These are phyloP conservation scores for Lachancea lanzarotensis DNA, from an alignment of 805 yeast species.

Conservation along the genomic window DNA sequence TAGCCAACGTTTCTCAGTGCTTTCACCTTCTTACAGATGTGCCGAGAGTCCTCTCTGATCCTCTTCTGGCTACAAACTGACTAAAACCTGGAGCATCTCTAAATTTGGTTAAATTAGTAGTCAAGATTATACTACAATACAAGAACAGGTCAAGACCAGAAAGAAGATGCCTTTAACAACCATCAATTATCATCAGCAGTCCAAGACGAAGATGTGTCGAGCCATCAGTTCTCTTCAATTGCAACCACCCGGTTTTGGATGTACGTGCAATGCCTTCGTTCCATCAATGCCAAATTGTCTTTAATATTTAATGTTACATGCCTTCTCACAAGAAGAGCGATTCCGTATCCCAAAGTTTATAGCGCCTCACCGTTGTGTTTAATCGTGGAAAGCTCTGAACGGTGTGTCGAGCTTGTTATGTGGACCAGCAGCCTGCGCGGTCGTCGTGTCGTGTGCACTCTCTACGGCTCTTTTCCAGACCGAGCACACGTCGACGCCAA, in stretches of 20 bases:
- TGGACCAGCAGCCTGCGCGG: background rate
- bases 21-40: background rate
- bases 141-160: background rate
- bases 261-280: too few relatives aligned
- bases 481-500: constrained; percentile 33
- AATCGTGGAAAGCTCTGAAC: constrained; percentile 1
- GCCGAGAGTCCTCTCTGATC: background rate
- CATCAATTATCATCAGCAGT: too few relatives aligned
- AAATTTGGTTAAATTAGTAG: too few relatives aligned
- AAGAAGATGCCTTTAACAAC: background rate
- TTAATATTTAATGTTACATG: constrained; percentile 3
- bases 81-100: background rate
- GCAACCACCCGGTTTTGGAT: too few relatives aligned
- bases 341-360: background rate
- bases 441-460: background rate
- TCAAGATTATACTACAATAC: too few relatives aligned
- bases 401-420: constrained; percentile 5
- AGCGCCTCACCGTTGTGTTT: background rate
- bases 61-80: background rate
- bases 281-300: constrained; percentile 1
- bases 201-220: too few relatives aligned
- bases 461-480: constrained; percentile 31
- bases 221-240: too few relatives aligned
- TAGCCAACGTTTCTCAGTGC: background rate
- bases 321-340: background rate